A percentile compares a stretch with the other conserved stretches of the same genome.
Evolutionary conservation across 441 rosid species (phyloP).

Genomic region (Syzygium syzygioides): DNA sequence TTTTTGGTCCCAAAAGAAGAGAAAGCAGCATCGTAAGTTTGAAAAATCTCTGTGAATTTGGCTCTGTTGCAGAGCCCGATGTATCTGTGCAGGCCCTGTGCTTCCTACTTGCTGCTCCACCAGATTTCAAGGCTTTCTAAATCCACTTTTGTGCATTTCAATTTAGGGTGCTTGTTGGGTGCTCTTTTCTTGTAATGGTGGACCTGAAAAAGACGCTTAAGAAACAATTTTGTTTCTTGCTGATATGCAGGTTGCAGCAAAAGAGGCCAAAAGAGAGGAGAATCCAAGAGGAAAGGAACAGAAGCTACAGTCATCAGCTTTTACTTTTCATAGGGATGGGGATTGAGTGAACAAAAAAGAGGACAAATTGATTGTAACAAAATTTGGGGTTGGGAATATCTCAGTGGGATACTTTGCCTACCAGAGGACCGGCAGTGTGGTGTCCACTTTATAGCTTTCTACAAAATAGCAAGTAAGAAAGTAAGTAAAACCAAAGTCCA

Average conservation of each 20-base stretch:
- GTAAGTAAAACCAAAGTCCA: background rate
- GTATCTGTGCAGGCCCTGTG: background rate
- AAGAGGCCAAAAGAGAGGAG: background rate
- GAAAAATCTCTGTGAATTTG: background rate
- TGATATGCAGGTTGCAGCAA: background rate
- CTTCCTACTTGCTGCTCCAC: background rate
- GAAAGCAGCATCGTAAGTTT: background rate
- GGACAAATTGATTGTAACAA: background rate
- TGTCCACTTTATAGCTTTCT: constrained; percentile 37
- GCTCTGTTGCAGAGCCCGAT: background rate
- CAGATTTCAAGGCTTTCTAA: background rate
- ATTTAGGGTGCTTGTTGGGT: background rate
- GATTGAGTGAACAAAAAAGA: constrained; percentile 20
- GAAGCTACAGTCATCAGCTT: constrained; percentile 16
- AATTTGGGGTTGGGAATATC: constrained; percentile 22
- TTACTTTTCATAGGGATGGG: constrained; percentile 25
- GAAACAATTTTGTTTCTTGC: background rate
- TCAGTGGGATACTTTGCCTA: constrained; percentile 64
- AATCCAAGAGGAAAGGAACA: background rate
- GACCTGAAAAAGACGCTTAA: background rate
- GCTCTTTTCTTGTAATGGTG: background rate
- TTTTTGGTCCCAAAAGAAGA: background rate
- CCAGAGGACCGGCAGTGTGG: constrained; percentile 42
- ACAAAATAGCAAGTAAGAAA: constrained; percentile 18
- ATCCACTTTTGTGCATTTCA: background rate